Conservation (phyloP, 768 basidiomycete genomes). For the Boletus rufocinnamomeus region DNA sequence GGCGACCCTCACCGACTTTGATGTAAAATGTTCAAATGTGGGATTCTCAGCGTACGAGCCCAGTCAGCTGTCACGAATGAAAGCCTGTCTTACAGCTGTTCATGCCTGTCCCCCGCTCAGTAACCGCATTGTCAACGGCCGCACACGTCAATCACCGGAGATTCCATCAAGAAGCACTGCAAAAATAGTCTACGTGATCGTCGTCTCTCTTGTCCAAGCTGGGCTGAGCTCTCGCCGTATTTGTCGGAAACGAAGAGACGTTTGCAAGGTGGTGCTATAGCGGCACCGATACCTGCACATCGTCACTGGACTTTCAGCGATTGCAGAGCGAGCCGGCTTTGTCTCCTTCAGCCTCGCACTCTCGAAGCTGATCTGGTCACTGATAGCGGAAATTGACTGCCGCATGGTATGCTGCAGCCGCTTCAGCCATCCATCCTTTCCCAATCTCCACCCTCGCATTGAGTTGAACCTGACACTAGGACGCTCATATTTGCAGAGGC, state of each 20-base stretch:
- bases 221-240: neutral
- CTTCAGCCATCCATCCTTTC: neutral
- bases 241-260: neutral
- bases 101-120: neutral
- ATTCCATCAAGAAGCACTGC: slow-evolving; percentile 12
- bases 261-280: neutral
- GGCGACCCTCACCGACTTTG: neutral
- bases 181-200: slow-evolving; percentile 9
- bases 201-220: slow-evolving; percentile 1
- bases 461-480: neutral
- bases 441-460: neutral
- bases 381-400: slow-evolving; percentile 32
- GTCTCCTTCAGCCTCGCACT: neutral
- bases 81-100: neutral
- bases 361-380: slow-evolving; percentile 4
- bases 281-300: slow-evolving; percentile 6
- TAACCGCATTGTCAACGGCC: neutral
- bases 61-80: neutral
- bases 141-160: slow-evolving; percentile 8
- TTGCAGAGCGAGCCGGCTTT: neutral
- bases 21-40: slow-evolving; percentile 5
- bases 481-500: neutral
- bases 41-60: slow-evolving; percentile 8
- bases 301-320: neutral
- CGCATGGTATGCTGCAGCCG: slow-evolving; percentile 15